phyloP scores from a whole-genome alignment of 169 alveolate species.

The Babesia ovis region DNA sequence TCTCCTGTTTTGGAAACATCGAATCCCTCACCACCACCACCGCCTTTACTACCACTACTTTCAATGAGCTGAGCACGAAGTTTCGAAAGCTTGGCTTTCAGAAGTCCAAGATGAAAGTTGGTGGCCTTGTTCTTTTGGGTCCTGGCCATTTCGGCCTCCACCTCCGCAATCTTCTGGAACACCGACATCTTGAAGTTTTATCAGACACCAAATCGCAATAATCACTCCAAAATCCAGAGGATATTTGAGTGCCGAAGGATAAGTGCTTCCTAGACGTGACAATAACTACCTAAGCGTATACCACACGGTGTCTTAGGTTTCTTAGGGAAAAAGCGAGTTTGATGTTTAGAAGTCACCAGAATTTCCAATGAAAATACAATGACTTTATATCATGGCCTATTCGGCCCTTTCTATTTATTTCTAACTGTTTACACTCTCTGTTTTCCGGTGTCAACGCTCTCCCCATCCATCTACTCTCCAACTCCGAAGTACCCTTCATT shows the following conservation, averaged over 20 bases:
- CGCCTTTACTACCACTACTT: slow-evolving; percentile 74
- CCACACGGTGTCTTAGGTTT: too few relatives aligned
- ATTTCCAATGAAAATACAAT: too few relatives aligned
- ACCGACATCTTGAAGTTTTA: slow-evolving; percentile 78
- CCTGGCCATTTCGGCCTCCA: slow-evolving; percentile 97
- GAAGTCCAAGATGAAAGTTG: slow-evolving; percentile 94
- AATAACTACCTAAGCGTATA: too few relatives aligned
- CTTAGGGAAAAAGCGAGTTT: too few relatives aligned
- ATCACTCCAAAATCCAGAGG: too few relatives aligned
- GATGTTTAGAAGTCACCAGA: too few relatives aligned
- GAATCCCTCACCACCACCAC: slow-evolving; percentile 84
- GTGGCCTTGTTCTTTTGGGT: slow-evolving; percentile 99
- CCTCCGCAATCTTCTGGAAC: slow-evolving; percentile 92
- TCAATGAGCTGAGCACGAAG: slow-evolving; percentile 92
- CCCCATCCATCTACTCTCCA: not conserved
- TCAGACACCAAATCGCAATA: not conserved
- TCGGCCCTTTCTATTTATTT: too few relatives aligned
- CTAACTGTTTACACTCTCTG: too few relatives aligned
- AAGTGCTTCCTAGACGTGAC: not conserved
- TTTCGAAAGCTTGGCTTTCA: slow-evolving; percentile 96
- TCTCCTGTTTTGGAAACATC: slow-evolving; percentile 93
- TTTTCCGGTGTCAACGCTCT: not conserved
- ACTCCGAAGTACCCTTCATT: not conserved
- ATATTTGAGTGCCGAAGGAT: too few relatives aligned
- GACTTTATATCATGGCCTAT: too few relatives aligned